These are phyloP conservation scores for Clitopilus passeckerianus DNA, from an alignment of 768 basidiomycete species.

Conservation along the genomic window DNA sequence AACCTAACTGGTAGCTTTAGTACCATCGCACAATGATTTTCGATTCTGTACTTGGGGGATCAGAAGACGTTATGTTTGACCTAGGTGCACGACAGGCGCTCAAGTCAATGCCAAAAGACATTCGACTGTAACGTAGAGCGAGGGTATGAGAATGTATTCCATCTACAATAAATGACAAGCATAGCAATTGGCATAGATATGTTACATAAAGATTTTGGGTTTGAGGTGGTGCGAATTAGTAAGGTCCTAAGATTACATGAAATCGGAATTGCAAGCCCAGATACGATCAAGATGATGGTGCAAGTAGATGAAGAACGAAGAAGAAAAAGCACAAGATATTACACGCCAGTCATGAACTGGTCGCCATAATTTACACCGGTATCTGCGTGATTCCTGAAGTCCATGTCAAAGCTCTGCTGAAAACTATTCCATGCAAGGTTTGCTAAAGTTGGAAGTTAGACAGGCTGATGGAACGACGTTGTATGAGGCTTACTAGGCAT, in stretches of 20 bases:
- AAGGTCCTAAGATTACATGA: neutral
- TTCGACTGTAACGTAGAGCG: constrained; percentile 37
- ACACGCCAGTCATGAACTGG: constrained; percentile 23
- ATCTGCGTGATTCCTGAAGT: constrained; percentile 15
- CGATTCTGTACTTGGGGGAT: constrained; percentile 70
- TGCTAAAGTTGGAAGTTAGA: constrained; percentile 7
- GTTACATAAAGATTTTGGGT: neutral
- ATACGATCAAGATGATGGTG: neutral
- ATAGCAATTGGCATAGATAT: constrained; percentile 1
- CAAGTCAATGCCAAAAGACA: constrained; percentile 55
- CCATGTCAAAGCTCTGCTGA: constrained; percentile 32
- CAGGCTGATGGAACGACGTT: neutral
- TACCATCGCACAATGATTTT: constrained; percentile 65
- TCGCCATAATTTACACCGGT: constrained; percentile 18
- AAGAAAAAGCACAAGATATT: constrained; percentile 1
- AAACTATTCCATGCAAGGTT: constrained; percentile 38
- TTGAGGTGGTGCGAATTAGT: neutral
- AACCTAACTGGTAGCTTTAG: constrained; percentile 20
- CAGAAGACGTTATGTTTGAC: constrained; percentile 61
- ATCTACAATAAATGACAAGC: constrained; percentile 1
- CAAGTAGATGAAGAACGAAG: neutral
- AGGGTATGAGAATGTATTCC: neutral
- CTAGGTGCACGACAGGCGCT: constrained; percentile 66
- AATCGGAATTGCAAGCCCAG: neutral
- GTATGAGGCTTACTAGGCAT: constrained; percentile 41